These are phyloP conservation scores for Pisolithus sp. DNA, from an alignment of 768 basidiomycete species.

Conservation along the genomic window DNA sequence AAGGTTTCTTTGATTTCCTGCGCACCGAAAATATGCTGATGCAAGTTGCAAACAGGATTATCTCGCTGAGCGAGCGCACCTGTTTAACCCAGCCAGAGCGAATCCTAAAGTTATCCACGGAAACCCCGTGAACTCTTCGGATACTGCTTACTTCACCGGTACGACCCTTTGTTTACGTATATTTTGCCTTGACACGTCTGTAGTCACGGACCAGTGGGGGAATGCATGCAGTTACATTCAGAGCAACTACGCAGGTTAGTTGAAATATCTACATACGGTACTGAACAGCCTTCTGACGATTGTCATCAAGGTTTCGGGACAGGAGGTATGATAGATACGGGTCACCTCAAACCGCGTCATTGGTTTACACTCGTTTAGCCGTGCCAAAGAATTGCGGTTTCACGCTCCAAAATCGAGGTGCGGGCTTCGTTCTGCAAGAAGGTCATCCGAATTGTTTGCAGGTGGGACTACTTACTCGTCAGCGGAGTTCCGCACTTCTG, in stretches of 20 bases:
- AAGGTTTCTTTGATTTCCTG: constrained; percentile 41
- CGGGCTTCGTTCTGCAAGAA: constrained; percentile 72
- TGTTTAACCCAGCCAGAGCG: constrained; percentile 67
- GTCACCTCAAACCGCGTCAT: background rate
- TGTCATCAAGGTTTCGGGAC: constrained; percentile 75
- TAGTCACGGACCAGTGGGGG: constrained; percentile 81
- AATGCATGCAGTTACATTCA: constrained; percentile 88
- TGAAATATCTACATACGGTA: background rate
- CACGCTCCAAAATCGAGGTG: constrained; percentile 91
- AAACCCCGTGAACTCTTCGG: constrained; percentile 75
- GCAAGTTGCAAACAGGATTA: constrained; percentile 58
- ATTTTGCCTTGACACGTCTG: background rate
- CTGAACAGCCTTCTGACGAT: constrained; percentile 3
- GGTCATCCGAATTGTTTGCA: constrained; percentile 82
- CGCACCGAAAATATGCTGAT: constrained; percentile 2
- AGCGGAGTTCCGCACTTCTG: background rate
- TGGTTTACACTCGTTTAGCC: constrained; percentile 37
- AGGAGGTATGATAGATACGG: constrained; percentile 43
- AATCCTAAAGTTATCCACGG: constrained; percentile 69
- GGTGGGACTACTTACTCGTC: constrained; percentile 31
- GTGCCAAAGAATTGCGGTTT: constrained; percentile 94
- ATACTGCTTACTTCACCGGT: constrained; percentile 94
- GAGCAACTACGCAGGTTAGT: constrained; percentile 76
- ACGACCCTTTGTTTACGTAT: constrained; percentile 8
- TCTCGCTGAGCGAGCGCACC: constrained; percentile 66